A percentile compares a stretch with the other conserved stretches of the same genome.
These are phyloP conservation scores for Oenanthe javanica DNA, from an alignment of 140 eudicot species.

Conservation along the genomic window DNA sequence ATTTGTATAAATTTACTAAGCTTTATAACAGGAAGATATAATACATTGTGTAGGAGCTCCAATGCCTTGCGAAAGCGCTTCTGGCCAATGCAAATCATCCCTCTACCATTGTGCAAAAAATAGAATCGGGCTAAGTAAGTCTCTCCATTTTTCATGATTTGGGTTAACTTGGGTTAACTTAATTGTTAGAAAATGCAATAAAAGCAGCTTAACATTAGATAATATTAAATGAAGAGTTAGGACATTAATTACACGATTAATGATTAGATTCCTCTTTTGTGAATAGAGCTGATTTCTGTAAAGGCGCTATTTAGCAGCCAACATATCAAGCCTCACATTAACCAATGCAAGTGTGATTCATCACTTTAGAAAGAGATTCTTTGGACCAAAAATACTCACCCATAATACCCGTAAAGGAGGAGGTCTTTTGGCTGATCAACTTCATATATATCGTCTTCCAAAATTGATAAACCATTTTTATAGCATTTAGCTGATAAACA, in stretches of 20 bases:
- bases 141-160: neutral
- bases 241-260: neutral
- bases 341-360: neutral
- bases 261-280: neutral
- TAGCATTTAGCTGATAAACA: conserved; percentile 77
- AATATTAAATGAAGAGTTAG: too few species aligned
- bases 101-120: conserved; percentile 41
- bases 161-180: neutral
- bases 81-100: conserved; percentile 92
- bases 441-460: conserved; percentile 84
- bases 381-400: conserved; percentile 48
- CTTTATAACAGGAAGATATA: neutral
- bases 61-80: conserved; percentile 77
- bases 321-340: neutral
- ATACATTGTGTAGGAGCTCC: conserved; percentile 91
- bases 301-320: neutral
- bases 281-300: neutral
- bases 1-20: neutral
- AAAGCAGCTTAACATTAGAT: neutral
- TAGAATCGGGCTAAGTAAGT: conserved; percentile 12
- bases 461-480: conserved; percentile 55
- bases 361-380: neutral
- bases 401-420: conserved; percentile 86
- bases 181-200: neutral
- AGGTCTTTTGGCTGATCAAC: conserved; percentile 91